Conservation (phyloP, 495 filamentous ascomycete species). For the Hyaloscypha variabilis region DNA sequence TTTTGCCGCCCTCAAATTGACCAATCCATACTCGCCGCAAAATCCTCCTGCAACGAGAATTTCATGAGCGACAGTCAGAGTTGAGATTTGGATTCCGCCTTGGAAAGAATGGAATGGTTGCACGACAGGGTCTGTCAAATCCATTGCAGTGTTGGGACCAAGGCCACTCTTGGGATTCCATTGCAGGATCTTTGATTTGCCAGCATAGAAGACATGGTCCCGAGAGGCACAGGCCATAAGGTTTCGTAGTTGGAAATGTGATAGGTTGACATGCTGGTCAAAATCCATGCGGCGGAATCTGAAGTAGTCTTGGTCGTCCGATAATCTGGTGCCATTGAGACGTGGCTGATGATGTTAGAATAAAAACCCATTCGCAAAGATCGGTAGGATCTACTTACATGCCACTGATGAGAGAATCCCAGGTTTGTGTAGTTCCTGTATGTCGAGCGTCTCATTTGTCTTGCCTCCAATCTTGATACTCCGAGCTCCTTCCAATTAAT, state of each 20-base stretch:
- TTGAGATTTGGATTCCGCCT: slow-evolving; percentile 60
- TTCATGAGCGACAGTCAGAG: slow-evolving; percentile 66
- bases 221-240: slow-evolving; percentile 73
- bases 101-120: slow-evolving; percentile 38
- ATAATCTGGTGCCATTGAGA: slow-evolving; percentile 28
- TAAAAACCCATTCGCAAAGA: neutral
- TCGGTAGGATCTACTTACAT: slow-evolving; percentile 32
- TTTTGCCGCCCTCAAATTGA: slow-evolving; percentile 51
- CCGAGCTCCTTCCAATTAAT: slow-evolving; percentile 72
- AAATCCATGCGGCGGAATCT: slow-evolving; percentile 73
- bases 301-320: slow-evolving; percentile 61
- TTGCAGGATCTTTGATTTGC: slow-evolving; percentile 55
- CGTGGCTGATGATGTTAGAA: slow-evolving; percentile 31
- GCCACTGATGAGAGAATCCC: slow-evolving; percentile 37
- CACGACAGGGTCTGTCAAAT: slow-evolving; percentile 53
- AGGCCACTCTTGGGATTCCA: slow-evolving; percentile 52
- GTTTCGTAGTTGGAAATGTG: slow-evolving; percentile 92
- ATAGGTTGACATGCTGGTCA: slow-evolving; percentile 60
- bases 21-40: slow-evolving; percentile 76
- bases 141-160: slow-evolving; percentile 53
- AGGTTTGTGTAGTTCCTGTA: slow-evolving; percentile 64
- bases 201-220: slow-evolving; percentile 77
- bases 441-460: slow-evolving; percentile 54
- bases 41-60: slow-evolving; percentile 82
- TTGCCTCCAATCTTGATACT: slow-evolving; percentile 61